phyloP scores from a whole-genome alignment of 805 yeast genomes.

The Komagataella populi region DNA sequence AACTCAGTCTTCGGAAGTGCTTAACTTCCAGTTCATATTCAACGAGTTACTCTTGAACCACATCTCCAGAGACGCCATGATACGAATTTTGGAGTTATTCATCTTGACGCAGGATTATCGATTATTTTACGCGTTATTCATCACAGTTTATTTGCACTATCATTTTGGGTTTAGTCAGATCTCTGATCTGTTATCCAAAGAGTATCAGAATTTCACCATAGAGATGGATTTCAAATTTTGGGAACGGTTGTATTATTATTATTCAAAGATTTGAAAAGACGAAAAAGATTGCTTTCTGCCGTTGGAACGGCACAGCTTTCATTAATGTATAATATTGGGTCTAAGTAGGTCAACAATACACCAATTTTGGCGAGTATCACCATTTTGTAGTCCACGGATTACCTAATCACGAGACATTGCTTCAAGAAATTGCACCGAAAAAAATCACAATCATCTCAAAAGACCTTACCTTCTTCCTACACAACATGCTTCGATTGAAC shows the following conservation, averaged over 20 bases:
- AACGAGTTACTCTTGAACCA: neutral
- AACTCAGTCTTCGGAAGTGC: conserved; percentile 1
- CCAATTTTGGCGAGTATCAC: neutral
- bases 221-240: neutral
- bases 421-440: neutral
- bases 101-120: conserved; percentile 18
- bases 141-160: conserved; percentile 29
- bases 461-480: neutral
- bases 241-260: neutral
- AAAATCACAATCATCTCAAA: neutral
- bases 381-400: neutral
- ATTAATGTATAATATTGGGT: no score
- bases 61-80: neutral
- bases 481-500: neutral
- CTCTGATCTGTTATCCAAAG: neutral
- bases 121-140: conserved; percentile 21
- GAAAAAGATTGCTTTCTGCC: neutral
- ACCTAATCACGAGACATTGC: neutral
- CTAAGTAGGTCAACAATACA: neutral
- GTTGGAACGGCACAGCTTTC: neutral
- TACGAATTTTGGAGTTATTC: conserved; percentile 12
- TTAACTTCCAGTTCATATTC: neutral
- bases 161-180: conserved; percentile 30
- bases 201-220: neutral
- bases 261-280: neutral